phyloP scores from a whole-genome alignment of 2,329 filamentous ascomycete species.

The Alternaria infectoria region DNA sequence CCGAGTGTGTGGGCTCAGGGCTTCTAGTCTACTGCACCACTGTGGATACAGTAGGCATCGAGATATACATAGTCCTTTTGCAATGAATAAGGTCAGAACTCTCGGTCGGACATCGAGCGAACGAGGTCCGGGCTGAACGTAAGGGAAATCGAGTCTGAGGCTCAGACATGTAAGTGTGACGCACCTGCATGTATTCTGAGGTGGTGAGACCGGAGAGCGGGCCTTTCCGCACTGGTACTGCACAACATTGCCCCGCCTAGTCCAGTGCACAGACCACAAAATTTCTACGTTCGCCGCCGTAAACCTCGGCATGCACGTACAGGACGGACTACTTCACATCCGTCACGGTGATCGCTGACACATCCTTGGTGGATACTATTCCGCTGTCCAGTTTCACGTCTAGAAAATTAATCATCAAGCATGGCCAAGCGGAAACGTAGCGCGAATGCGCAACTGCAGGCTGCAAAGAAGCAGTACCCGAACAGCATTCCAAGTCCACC shows the following conservation, averaged over 20 bases:
- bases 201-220: neutral
- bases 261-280: constrained; percentile 9
- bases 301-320: neutral
- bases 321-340: neutral
- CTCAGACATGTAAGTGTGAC: neutral
- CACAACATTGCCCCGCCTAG: neutral
- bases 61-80: neutral
- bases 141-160: neutral
- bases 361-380: neutral
- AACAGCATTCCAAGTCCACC: constrained; percentile 35
- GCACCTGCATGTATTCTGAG: neutral
- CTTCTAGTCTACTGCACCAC: neutral
- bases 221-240: neutral
- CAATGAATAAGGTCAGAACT: neutral
- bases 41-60: neutral
- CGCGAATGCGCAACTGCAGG: constrained; percentile 24
- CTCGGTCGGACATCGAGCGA: neutral
- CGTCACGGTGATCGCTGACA: neutral
- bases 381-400: neutral
- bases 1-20: neutral
- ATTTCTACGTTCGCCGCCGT: constrained; percentile 10
- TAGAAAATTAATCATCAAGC: neutral
- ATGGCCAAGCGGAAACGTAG: constrained; percentile 43
- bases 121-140: neutral
- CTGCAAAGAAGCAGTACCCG: constrained; percentile 30